Base-by-base conservation (phyloP, 169 alveolate genomes). In the Plasmodium blacklocki region DNA sequence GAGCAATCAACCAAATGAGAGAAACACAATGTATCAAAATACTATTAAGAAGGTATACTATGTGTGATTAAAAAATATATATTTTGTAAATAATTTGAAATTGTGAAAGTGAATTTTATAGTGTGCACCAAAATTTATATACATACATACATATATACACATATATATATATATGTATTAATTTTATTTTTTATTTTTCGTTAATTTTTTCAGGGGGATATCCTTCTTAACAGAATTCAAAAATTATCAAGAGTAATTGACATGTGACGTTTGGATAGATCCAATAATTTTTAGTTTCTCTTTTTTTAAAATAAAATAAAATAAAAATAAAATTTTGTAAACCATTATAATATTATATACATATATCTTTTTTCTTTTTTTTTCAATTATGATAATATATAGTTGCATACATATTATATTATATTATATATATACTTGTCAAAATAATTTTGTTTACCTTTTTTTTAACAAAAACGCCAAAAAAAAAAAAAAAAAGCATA, bases 201-300 rank as follows among this genome's bases (percentile, higher is more conserved):
- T 71, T 26, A 39, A 7, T 59, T 26, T 19, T 23, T 54, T 21
- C 75, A 96, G 93, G 98, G 98, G 62, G 99, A 98, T 89, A 92
- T 95, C 70, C 89, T 98, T 62, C 94, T 98, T 45, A 97, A 97
- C 88, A 93, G 98, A 89, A 94, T 98, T 18, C 98, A 98, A 91
- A 97, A 97, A 86, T 92, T 98, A 60, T 97, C 98, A 52, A 96
- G 99, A 72, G 95, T 97, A 58, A 94, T 97, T 74, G 99, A 97
- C 93, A 96, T 97, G 95, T 98, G 94, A 95, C 14, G 26, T 63
- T 21, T 15, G 32, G 26, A 32, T 12, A 26, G 6, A 49, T 43
- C 26, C 39, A 43, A 14, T 56, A 15, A 56, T 56, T 56, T 56
- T 56, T 56, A 56, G 15, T 56, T 15, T 56, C 15, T 56, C 18